Conservation (phyloP, 2,329 filamentous ascomycete species). For the Paecilomyces fulvus region DNA sequence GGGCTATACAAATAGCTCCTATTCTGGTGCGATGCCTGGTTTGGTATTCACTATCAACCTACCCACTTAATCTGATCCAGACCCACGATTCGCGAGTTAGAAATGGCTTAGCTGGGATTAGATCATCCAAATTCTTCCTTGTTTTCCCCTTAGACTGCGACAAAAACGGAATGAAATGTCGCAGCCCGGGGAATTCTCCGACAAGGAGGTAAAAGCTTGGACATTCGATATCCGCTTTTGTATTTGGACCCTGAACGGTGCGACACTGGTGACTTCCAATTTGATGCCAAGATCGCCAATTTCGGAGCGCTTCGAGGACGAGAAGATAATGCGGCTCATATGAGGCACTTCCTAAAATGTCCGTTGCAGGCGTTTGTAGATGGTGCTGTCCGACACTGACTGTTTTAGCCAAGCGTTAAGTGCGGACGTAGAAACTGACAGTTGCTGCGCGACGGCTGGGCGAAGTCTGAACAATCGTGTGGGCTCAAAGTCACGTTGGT, state of each 20-base stretch:
- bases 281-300: neutral
- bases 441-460: neutral
- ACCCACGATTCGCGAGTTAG: neutral
- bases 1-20: neutral
- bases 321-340: neutral
- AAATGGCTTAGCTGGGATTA: neutral
- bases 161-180: neutral
- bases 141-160: neutral
- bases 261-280: neutral
- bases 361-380: neutral
- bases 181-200: neutral
- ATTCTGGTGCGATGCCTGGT: neutral
- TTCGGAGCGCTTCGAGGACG: neutral
- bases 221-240: neutral
- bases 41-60: neutral
- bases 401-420: neutral
- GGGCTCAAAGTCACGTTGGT: neutral
- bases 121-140: neutral
- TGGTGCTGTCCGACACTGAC: neutral
- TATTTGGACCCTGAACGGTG: neutral
- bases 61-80: neutral
- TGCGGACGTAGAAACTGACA: neutral
- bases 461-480: neutral
- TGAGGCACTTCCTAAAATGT: neutral
- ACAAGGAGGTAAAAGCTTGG: neutral